A percentile compares a stretch with the other conserved stretches of the same genome.
These are phyloP conservation scores for Basipetospora chlamydospora DNA, from an alignment of 2,329 filamentous ascomycete genomes.

Conservation along the genomic window DNA sequence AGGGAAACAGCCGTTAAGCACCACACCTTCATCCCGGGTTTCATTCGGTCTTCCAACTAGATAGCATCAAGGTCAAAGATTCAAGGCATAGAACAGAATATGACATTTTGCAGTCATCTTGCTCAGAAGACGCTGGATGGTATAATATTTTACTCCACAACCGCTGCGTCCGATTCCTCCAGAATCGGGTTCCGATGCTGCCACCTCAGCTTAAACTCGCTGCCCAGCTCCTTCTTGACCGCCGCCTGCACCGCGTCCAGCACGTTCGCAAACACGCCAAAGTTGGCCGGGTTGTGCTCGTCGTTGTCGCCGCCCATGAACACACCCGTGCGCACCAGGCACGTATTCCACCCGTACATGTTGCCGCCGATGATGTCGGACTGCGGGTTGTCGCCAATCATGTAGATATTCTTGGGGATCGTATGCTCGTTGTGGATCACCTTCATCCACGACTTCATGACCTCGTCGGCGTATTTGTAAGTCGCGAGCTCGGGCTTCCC, in stretches of 20 bases:
- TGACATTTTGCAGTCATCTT: no score
- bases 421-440: conserved; percentile 53
- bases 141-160: no score
- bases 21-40: no score
- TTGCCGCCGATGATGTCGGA: conserved; percentile 87
- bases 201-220: conserved; percentile 62
- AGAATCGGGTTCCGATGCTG: no score
- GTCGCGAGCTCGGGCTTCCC: conserved; percentile 72
- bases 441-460: conserved; percentile 63
- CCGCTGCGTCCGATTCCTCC: no score
- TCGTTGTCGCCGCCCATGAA: conserved; percentile 67
- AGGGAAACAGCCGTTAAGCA: no score
- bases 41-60: no score
- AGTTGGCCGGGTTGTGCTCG: conserved; percentile 61
- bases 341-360: conserved; percentile 73
- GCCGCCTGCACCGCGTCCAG: conserved; percentile 54
- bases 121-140: no score
- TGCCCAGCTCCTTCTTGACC: conserved; percentile 49
- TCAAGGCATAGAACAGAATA: no score
- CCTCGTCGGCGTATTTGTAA: conserved; percentile 70
- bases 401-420: conserved; percentile 59
- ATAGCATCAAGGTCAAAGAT: no score
- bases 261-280: conserved; percentile 62
- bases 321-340: conserved; percentile 62
- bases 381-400: conserved; percentile 84